Conservation (phyloP, 768 basidiomycete species). For the Leccinum fibrillosum region DNA sequence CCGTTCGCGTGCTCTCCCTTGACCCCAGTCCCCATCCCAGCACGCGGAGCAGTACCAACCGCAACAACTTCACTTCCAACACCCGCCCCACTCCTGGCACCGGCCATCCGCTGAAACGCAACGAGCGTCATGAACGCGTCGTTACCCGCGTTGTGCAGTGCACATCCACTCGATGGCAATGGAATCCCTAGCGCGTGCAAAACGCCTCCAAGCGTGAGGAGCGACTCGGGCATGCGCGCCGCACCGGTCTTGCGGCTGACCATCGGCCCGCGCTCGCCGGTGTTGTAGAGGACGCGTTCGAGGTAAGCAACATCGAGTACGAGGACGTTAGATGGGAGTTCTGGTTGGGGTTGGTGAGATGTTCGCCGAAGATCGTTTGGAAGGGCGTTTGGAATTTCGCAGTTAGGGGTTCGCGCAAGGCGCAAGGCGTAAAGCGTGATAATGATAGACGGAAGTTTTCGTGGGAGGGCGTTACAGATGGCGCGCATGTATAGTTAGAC, state of each 20-base stretch:
- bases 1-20: background rate
- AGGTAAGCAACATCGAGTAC: conserved; percentile 61
- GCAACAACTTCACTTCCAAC: background rate
- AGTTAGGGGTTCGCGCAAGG: background rate
- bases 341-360: conserved; percentile 35
- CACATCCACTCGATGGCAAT: conserved; percentile 23
- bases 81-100: conserved; percentile 37
- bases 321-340: conserved; percentile 71
- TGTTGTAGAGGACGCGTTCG: conserved; percentile 59
- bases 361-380: background rate
- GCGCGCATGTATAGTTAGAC: background rate
- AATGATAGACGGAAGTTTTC: background rate
- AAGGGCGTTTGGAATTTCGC: background rate
- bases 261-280: conserved; percentile 60
- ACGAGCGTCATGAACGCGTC: conserved; percentile 71
- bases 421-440: background rate
- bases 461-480: background rate
- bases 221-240: conserved; percentile 47
- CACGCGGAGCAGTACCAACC: background rate
- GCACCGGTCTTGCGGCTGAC: conserved; percentile 55
- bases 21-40: background rate
- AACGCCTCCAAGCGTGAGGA: conserved; percentile 61
- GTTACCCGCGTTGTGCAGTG: conserved; percentile 75
- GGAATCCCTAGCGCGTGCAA: conserved; percentile 52
- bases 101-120: conserved; percentile 65